These are phyloP conservation scores for Byssothecium circinans DNA, from an alignment of 2,329 filamentous ascomycete species.

Conservation along the genomic window DNA sequence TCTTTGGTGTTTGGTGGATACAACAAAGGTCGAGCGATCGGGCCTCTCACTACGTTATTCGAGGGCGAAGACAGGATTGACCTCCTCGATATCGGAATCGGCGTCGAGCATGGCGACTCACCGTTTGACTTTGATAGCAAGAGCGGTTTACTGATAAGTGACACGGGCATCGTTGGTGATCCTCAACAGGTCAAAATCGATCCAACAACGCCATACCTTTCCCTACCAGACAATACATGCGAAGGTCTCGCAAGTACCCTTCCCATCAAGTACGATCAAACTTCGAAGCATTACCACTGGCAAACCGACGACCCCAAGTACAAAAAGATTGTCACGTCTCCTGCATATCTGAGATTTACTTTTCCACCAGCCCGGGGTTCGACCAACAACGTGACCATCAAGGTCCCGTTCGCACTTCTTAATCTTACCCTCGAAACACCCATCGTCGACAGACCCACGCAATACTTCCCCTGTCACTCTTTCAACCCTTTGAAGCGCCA, in stretches of 20 bases:
- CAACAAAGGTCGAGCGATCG: constrained; percentile 36
- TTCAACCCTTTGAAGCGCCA: constrained; percentile 14
- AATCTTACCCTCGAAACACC: constrained; percentile 46
- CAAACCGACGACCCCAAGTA: constrained; percentile 34
- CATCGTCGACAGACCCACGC: constrained; percentile 34
- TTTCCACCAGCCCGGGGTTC: constrained; percentile 35
- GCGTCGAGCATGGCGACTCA: constrained; percentile 45
- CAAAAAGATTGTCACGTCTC: constrained; percentile 45
- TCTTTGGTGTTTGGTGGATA: constrained; percentile 42
- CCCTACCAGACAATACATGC: constrained; percentile 31
- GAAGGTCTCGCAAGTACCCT: constrained; percentile 27
- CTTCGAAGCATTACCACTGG: constrained; percentile 30
- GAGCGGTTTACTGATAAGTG: constrained; percentile 17
- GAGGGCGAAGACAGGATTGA: constrained; percentile 12
- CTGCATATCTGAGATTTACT: constrained; percentile 46
- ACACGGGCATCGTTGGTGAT: neutral
- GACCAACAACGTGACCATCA: constrained; percentile 43
- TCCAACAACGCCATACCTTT: constrained; percentile 28
- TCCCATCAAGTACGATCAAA: constrained; percentile 25
- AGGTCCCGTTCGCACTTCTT: constrained; percentile 44
- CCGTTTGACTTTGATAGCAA: constrained; percentile 40
- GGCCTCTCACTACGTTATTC: constrained; percentile 23
- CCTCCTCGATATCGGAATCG: constrained; percentile 48
- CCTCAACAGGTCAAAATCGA: constrained; percentile 12
- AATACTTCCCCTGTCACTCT: constrained; percentile 50